These are phyloP conservation scores for Mycena indigotica DNA, from an alignment of 768 basidiomycete genomes.

Conservation along the genomic window DNA sequence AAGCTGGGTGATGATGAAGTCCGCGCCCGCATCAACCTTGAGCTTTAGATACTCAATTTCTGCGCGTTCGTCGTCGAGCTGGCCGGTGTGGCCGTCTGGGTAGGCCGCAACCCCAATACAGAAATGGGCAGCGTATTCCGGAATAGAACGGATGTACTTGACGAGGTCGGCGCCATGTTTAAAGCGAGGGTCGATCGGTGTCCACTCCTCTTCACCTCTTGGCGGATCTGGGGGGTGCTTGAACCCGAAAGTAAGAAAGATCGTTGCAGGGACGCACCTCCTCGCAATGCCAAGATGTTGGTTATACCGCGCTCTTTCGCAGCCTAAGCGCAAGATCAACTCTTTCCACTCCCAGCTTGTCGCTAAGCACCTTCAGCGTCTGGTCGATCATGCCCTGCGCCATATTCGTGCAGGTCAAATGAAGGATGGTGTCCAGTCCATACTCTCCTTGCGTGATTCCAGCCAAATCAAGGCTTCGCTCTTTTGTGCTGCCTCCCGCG, in stretches of 20 bases:
- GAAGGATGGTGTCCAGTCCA: slow-evolving; percentile 85
- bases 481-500: slow-evolving; percentile 90
- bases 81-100: slow-evolving; percentile 85
- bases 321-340: slow-evolving; percentile 42
- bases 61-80: slow-evolving; percentile 54
- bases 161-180: slow-evolving; percentile 89
- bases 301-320: slow-evolving; percentile 83
- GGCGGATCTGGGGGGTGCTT: too few species aligned
- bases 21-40: slow-evolving; percentile 93
- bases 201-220: slow-evolving; percentile 92
- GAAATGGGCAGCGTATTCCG: slow-evolving; percentile 81
- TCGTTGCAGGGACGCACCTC: slow-evolving; percentile 51
- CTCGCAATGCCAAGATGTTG: slow-evolving; percentile 89
- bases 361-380: slow-evolving; percentile 67
- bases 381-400: slow-evolving; percentile 83
- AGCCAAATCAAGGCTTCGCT: slow-evolving; percentile 86
- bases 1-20: slow-evolving; percentile 94
- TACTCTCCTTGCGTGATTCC: slow-evolving; percentile 71
- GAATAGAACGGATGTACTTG: slow-evolving; percentile 76
- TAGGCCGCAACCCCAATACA: slow-evolving; percentile 98
- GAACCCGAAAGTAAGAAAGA: slow-evolving; percentile 7
- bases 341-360: slow-evolving; percentile 6
- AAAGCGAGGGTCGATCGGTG: slow-evolving; percentile 81
- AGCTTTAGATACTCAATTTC: slow-evolving; percentile 73
- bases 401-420: slow-evolving; percentile 98